These are phyloP conservation scores for Xylariaceae sp. DNA, from an alignment of 2,329 filamentous ascomycete genomes.

Conservation along the genomic window DNA sequence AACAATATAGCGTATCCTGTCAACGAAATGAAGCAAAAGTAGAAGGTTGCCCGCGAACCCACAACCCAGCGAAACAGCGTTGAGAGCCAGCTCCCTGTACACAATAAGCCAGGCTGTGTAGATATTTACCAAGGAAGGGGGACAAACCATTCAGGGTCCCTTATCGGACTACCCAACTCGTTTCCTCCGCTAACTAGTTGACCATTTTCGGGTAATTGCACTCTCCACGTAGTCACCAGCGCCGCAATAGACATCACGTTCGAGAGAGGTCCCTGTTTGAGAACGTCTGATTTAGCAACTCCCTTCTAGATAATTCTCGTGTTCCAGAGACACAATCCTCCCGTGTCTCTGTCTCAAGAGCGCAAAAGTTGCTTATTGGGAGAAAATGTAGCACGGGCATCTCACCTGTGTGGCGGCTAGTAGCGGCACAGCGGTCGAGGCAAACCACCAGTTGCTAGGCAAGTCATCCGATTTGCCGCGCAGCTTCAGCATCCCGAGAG, in stretches of 20 bases:
- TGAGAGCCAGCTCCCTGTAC: conserved; percentile 10
- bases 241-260: conserved; percentile 8
- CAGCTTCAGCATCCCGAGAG: conserved; percentile 1
- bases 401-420: conserved; percentile 10
- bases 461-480: conserved; percentile 5
- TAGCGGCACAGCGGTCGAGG: conserved; percentile 7
- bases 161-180: background rate
- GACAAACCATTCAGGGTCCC: conserved; percentile 6
- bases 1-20: conserved; percentile 5
- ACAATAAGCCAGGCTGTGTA: background rate
- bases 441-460: conserved; percentile 12
- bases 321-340: no score
- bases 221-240: conserved; percentile 5
- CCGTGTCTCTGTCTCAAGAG: no score
- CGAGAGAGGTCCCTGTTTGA: conserved; percentile 3
- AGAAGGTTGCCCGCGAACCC: conserved; percentile 8
- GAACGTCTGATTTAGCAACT: no score
- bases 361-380: no score
- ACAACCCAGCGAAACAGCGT: conserved; percentile 7
- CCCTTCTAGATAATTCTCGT: no score
- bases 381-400: no score
- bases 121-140: background rate
- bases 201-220: conserved; percentile 3
- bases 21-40: conserved; percentile 9
- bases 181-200: conserved; percentile 3